Conservation (phyloP, 164 flowering plant genomes). For the Vitis riparia region DNA sequence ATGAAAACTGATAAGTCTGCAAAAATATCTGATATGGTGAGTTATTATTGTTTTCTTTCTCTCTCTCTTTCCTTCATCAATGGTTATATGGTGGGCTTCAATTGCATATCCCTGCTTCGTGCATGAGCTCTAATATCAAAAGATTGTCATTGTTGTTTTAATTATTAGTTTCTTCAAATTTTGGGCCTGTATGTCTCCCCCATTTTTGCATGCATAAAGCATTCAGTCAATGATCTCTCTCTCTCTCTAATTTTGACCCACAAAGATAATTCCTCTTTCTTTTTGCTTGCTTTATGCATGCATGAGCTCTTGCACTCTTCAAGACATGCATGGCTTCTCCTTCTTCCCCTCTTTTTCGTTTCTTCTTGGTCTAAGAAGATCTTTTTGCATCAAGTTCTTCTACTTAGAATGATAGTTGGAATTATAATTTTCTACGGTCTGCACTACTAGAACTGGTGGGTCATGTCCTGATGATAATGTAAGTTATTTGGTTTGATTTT, state of each 20-base stretch:
- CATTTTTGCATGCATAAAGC: slow-evolving; percentile 15
- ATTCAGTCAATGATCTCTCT: slow-evolving; percentile 1
- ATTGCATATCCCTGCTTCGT: slow-evolving; percentile 12
- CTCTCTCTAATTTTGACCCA: slow-evolving; percentile 15
- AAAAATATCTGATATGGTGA: slow-evolving; percentile 20
- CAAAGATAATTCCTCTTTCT: slow-evolving; percentile 3
- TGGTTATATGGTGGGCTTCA: background rate
- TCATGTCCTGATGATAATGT: too few species aligned
- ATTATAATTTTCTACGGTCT: background rate
- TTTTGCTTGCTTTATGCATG: slow-evolving; percentile 11
- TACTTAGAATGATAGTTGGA: too few species aligned
- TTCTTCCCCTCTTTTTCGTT: background rate
- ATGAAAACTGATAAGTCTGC: slow-evolving; percentile 26
- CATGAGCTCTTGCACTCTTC: background rate
- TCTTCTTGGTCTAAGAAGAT: background rate
- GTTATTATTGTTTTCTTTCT: slow-evolving; percentile 11
- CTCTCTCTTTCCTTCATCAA: background rate
- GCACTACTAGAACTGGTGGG: too few species aligned
- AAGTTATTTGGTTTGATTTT: background rate
- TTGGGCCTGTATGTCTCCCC: slow-evolving; percentile 4
- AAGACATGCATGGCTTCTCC: slow-evolving; percentile 9
- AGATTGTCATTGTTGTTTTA: background rate
- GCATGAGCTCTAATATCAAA: slow-evolving; percentile 7
- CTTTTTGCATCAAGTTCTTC: background rate
- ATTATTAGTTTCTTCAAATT: background rate